Percentiles rank a stretch among this genome's conserved stretches.
Evolutionary conservation across 345 rosid genomes (phyloP).

Genomic region (Heritiera littoralis): DNA sequence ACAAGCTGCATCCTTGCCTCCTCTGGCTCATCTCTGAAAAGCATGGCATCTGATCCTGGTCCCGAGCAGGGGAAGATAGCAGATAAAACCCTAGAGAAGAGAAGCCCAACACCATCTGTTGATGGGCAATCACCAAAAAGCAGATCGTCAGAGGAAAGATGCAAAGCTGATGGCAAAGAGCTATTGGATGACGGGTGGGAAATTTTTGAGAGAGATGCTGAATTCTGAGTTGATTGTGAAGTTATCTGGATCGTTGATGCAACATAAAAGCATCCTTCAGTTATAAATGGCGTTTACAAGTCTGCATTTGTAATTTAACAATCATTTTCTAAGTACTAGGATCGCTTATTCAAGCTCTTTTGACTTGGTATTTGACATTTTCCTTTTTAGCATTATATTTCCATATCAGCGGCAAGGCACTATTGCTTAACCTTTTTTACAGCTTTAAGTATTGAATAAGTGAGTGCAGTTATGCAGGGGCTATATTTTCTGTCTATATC

Average conservation of each 20-base stretch:
- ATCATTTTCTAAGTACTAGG: not conserved
- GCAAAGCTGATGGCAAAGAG: slow-evolving; percentile 30
- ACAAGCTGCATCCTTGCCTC: slow-evolving; percentile 78
- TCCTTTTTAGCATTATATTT: not conserved
- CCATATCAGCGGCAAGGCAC: not conserved
- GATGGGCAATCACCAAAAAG: slow-evolving; percentile 27
- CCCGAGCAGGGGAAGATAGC: slow-evolving; percentile 19
- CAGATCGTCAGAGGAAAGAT: slow-evolving; percentile 20
- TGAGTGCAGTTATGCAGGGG: not conserved
- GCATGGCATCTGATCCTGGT: slow-evolving; percentile 33
- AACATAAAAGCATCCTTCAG: not conserved
- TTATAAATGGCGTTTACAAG: not conserved
- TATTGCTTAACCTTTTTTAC: not conserved
- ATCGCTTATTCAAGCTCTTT: not conserved
- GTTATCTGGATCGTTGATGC: slow-evolving; percentile 18
- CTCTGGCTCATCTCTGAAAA: slow-evolving; percentile 54
- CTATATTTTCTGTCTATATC: not conserved
- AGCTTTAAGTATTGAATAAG: not conserved
- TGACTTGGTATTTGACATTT: not conserved
- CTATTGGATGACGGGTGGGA: slow-evolving; percentile 76
- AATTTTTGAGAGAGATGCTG: slow-evolving; percentile 34
- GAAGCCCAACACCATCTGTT: slow-evolving; percentile 38
- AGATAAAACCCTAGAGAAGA: slow-evolving; percentile 29
- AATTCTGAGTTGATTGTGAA: slow-evolving; percentile 10
- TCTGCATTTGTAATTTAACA: not conserved